A percentile compares a stretch with the other conserved stretches of the same genome.
Evolutionary conservation across 257 asterid species (phyloP).

Genomic region (Forsythia suspensa): DNA sequence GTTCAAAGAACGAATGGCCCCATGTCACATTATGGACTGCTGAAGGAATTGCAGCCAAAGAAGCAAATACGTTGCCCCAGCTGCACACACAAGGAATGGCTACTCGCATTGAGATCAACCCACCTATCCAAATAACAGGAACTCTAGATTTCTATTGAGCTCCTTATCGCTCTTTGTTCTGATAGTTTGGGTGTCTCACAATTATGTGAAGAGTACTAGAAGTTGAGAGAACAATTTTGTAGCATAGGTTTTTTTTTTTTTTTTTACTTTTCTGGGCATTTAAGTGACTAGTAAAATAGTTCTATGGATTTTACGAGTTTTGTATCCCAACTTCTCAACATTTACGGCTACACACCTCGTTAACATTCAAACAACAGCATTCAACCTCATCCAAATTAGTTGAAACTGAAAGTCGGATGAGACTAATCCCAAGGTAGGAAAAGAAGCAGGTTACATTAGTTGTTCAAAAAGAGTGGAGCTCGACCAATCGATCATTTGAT

Average conservation of each 20-base stretch:
- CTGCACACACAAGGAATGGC: conserved; percentile 73
- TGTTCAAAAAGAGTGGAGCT: no score
- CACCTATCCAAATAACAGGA: conserved; percentile 71
- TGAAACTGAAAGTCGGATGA: no score
- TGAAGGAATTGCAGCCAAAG: conserved; percentile 61
- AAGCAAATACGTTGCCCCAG: conserved; percentile 69
- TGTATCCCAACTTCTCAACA: no score
- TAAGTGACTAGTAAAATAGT: no score
- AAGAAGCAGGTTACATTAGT: no score
- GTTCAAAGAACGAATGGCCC: conserved; percentile 84
- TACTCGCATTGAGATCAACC: conserved; percentile 63
- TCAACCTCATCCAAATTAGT: no score
- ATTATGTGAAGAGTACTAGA: conserved; percentile 9
- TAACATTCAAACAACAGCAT: no score
- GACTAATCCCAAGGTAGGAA: no score
- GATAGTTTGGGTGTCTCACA: neutral
- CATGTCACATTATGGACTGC: conserved; percentile 88
- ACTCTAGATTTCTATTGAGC: conserved; percentile 60
- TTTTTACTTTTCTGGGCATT: no score
- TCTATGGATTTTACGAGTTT: no score
- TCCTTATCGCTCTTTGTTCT: neutral
- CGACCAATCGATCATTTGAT: no score
- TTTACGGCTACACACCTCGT: no score
- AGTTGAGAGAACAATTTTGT: conserved; percentile 30
- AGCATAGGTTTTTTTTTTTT: conserved; percentile 6